Percentiles rank a stretch among this genome's conserved stretches.
These are phyloP conservation scores for Xylaria cubensis DNA, from an alignment of 495 filamentous ascomycete genomes.

Conservation along the genomic window DNA sequence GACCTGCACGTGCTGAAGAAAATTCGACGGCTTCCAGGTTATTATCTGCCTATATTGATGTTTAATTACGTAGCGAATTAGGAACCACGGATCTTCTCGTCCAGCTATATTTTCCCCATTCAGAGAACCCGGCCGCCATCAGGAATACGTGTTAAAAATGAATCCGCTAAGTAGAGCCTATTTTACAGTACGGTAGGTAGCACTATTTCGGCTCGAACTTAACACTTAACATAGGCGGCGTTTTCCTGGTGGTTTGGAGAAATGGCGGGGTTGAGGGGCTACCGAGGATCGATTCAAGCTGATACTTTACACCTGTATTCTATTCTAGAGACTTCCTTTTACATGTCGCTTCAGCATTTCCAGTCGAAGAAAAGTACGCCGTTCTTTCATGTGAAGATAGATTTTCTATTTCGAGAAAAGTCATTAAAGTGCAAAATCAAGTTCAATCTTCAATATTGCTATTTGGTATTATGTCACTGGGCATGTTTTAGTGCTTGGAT, in stretches of 20 bases:
- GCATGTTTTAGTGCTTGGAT: slow-evolving; percentile 8
- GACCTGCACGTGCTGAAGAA: slow-evolving; percentile 5
- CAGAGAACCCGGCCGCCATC: neutral
- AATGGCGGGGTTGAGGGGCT: slow-evolving; percentile 21
- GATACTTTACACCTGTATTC: neutral
- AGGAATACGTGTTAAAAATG: neutral
- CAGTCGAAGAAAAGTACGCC: neutral
- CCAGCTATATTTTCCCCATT: neutral
- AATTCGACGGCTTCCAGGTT: slow-evolving; percentile 11
- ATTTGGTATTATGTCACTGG: slow-evolving; percentile 16
- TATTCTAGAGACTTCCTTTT: neutral
- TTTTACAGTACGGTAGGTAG: neutral
- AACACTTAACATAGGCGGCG: neutral
- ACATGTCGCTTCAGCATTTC: neutral
- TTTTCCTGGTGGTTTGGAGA: neutral
- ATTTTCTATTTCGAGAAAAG: neutral
- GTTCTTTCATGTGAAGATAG: slow-evolving; percentile 3
- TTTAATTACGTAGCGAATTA: slow-evolving; percentile 10
- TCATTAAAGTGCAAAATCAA: neutral
- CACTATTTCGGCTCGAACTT: neutral
- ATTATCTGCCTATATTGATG: slow-evolving; percentile 13
- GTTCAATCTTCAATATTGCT: neutral
- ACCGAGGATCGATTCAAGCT: neutral
- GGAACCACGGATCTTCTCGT: neutral
- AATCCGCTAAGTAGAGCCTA: neutral